Conservation (phyloP, 768 basidiomycete species). For the Agaricus blazei region DNA sequence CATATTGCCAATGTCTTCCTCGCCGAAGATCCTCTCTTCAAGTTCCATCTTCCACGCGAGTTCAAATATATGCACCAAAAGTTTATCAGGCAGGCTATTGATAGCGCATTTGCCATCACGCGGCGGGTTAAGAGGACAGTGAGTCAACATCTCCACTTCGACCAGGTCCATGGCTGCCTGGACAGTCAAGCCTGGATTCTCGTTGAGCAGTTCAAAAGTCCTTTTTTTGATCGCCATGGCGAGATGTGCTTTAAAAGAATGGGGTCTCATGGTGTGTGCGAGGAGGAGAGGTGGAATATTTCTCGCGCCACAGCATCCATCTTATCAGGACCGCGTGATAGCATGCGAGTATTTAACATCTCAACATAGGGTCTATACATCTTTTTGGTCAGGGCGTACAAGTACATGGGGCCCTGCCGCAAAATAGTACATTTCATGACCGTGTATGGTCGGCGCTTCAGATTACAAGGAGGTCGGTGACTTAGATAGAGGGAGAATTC, state of each 20-base stretch:
- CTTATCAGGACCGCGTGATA: slow-evolving; percentile 6
- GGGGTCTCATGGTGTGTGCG: neutral
- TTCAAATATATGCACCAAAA: slow-evolving; percentile 52
- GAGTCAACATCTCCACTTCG: slow-evolving; percentile 29
- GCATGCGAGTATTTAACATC: neutral
- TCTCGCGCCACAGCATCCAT: neutral
- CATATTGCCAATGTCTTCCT: no score
- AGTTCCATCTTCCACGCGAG: slow-evolving; percentile 34
- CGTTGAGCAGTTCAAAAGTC: slow-evolving; percentile 19
- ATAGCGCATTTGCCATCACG: slow-evolving; percentile 39
- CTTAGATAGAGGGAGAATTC: slow-evolving; percentile 5
- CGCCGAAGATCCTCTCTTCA: slow-evolving; percentile 26
- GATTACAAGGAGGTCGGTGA: neutral
- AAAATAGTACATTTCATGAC: neutral
- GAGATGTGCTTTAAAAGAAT: slow-evolving; percentile 16
- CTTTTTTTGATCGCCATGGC: slow-evolving; percentile 20
- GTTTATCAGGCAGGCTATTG: slow-evolving; percentile 49
- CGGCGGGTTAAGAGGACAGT: slow-evolving; percentile 47
- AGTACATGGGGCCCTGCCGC: neutral
- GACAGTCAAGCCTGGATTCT: slow-evolving; percentile 22
- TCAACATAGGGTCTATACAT: no score
- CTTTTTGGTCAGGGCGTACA: no score
- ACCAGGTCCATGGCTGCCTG: slow-evolving; percentile 28
- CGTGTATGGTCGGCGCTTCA: neutral
- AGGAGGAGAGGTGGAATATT: neutral